A percentile compares a stretch with the other conserved stretches of the same genome.
Conservation (phyloP, 768 basidiomycete genomes). For the Amanita thiersii region DNA sequence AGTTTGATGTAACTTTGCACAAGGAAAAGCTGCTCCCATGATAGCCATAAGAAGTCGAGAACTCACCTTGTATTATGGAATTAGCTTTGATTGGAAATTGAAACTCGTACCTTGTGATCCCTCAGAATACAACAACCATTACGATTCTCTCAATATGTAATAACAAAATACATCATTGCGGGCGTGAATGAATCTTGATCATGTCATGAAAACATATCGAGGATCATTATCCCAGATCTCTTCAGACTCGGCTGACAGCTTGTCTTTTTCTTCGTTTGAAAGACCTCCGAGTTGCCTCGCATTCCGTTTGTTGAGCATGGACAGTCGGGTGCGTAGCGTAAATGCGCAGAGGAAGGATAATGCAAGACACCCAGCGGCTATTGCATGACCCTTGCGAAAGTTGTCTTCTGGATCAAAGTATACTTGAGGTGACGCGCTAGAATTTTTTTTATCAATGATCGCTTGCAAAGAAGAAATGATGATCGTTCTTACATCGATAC, state of each 20-base stretch:
- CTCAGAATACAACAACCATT: too few relatives aligned
- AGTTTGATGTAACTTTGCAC: too few relatives aligned
- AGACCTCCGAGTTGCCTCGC: conserved; percentile 17
- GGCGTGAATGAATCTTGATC: too few relatives aligned
- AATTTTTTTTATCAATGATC: neutral
- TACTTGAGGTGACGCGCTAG: conserved; percentile 46
- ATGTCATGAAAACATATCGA: conserved; percentile 48
- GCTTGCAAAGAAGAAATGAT: neutral
- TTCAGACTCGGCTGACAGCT: conserved; percentile 13
- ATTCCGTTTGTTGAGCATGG: conserved; percentile 33
- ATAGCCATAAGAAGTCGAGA: too few relatives aligned
- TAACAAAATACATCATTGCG: too few relatives aligned
- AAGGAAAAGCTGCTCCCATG: too few relatives aligned
- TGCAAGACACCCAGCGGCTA: conserved; percentile 38
- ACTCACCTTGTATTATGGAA: too few relatives aligned
- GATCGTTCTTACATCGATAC: conserved; percentile 49
- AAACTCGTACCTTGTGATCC: too few relatives aligned
- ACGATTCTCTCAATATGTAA: too few relatives aligned
- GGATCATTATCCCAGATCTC: conserved; percentile 44
- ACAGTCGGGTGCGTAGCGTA: conserved; percentile 34
- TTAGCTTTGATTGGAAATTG: too few relatives aligned
- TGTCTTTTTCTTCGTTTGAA: conserved; percentile 22
- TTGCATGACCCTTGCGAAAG: conserved; percentile 47
- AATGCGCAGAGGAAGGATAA: conserved; percentile 35
- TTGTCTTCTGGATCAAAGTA: conserved; percentile 45